Base-by-base conservation (phyloP, 75 land plant species). In the Selaginella tamariscina region DNA sequence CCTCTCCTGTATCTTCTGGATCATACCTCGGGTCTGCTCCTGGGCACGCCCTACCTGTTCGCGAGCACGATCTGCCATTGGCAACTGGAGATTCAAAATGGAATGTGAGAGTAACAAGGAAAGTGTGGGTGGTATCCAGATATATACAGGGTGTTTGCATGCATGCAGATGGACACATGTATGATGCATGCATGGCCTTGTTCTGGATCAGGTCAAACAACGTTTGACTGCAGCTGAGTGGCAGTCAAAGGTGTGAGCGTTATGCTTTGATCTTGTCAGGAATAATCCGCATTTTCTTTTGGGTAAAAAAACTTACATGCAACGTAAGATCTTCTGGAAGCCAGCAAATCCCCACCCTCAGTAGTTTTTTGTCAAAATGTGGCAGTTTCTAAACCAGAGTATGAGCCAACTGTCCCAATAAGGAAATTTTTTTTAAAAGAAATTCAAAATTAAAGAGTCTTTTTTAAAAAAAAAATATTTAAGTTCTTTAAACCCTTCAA, bases 11-110 rank as follows among this genome's bases (percentile, higher is more conserved):
- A 26, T 27, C 62, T 59, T 59, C 26, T 59, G 62, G n/a, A 59
- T 23, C 21, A 59, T 27, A 9, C 62, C 62, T 23, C 26, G 62
- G 24, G 62, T 23, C 62, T 59, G 62, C 26, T 59, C 62, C 21
- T 59, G 62, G 8, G 62, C 62, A 9, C 62, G 23, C 18, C 21
- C 62, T 2, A 9, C 62, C 18, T 21, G 23, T n/a, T 59, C 62
- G 24, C 26, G 62, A 21, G 26, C 26, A 2, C 62, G 62, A 26
- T 27, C 62, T 23, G 26, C 21, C 26, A 21, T 23, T 59, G n/a
- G 62, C 49, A 39, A 39, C 49, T 15, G 49, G 49, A 39, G 49
- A 5, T 39, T 15, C 49, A 39, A 39, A 15, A 39, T n/a, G n/a
- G n/a, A n/a, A n/a, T n/a, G n/a, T n/a, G n/a, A n/a, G n/a, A n/a